These are phyloP conservation scores for Cryomyces antarcticus DNA, from an alignment of 495 filamentous ascomycete species.

Conservation along the genomic window DNA sequence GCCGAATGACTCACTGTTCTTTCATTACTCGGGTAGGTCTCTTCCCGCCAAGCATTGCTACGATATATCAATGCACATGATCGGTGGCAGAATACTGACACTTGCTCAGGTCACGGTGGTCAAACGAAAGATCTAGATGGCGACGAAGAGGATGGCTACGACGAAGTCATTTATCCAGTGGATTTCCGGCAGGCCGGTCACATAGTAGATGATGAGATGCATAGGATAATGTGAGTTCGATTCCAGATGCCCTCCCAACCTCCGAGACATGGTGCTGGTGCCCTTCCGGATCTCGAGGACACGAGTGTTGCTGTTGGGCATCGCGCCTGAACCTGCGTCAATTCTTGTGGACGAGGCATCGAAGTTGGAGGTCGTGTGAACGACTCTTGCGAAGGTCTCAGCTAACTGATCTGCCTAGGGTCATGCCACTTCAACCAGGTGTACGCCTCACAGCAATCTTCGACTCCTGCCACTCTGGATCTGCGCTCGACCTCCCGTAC, in stretches of 20 bases:
- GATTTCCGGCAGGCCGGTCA: slow-evolving; percentile 81
- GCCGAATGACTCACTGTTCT: slow-evolving; percentile 92
- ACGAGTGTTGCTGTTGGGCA: too few relatives aligned
- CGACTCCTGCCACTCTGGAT: slow-evolving; percentile 97
- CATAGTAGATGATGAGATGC: slow-evolving; percentile 98
- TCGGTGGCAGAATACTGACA: background rate
- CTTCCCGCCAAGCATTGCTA: background rate
- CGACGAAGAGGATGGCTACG: slow-evolving; percentile 87
- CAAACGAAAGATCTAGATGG: slow-evolving; percentile 93
- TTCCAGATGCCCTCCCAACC: background rate
- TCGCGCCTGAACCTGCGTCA: too few relatives aligned
- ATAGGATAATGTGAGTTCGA: slow-evolving; percentile 56
- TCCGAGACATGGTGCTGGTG: background rate
- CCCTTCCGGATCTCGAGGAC: background rate
- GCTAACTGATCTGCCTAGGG: slow-evolving; percentile 19
- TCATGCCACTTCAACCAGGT: slow-evolving; percentile 55
- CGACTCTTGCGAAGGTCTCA: background rate
- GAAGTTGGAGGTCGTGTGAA: too few relatives aligned
- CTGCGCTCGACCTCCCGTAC: slow-evolving; percentile 88
- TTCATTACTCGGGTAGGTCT: slow-evolving; percentile 81
- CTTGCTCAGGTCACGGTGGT: slow-evolving; percentile 61
- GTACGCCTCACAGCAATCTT: slow-evolving; percentile 94
- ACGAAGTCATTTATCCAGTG: slow-evolving; percentile 95
- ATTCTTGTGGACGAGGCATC: too few relatives aligned
- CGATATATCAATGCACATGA: background rate